phyloP scores from a whole-genome alignment of 805 yeast species.

The Saccharomyces mikatae region DNA sequence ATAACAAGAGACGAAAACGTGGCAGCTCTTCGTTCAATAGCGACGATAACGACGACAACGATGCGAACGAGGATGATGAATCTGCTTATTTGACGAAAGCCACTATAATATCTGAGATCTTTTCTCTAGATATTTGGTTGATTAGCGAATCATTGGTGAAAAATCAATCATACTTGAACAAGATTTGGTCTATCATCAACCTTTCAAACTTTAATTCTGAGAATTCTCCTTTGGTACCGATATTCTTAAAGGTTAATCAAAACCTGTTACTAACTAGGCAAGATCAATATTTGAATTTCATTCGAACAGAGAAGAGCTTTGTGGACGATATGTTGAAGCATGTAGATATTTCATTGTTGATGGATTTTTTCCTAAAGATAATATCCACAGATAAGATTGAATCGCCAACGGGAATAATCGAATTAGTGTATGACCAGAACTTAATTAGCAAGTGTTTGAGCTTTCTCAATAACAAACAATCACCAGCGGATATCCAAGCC shows the following conservation, averaged over 20 bases:
- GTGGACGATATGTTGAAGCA: conserved; percentile 60
- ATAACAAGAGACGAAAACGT: neutral
- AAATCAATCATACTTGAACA: conserved; percentile 49
- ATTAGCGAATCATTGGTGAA: conserved; percentile 82
- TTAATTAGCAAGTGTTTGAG: conserved; percentile 64
- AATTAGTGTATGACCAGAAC: conserved; percentile 62
- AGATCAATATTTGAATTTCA: conserved; percentile 23
- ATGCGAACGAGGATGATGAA: conserved; percentile 1
- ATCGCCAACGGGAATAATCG: conserved; percentile 80
- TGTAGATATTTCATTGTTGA: conserved; percentile 79
- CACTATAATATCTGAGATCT: conserved; percentile 53
- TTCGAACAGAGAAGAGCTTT: conserved; percentile 45
- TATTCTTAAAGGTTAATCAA: conserved; percentile 79
- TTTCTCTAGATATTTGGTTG: conserved; percentile 88
- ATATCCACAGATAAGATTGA: conserved; percentile 89
- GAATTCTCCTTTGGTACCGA: conserved; percentile 65
- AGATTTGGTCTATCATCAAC: conserved; percentile 71
- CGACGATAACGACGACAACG: neutral
- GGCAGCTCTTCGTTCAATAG: neutral
- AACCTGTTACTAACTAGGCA: conserved; percentile 74
- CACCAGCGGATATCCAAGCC: conserved; percentile 61
- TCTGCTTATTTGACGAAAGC: conserved; percentile 15
- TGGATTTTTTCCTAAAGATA: conserved; percentile 82
- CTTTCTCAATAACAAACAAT: conserved; percentile 51
- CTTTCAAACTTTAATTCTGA: conserved; percentile 43